These are phyloP conservation scores for Ceratocystis papillata DNA, from an alignment of 2,329 filamentous ascomycete species.

Conservation along the genomic window DNA sequence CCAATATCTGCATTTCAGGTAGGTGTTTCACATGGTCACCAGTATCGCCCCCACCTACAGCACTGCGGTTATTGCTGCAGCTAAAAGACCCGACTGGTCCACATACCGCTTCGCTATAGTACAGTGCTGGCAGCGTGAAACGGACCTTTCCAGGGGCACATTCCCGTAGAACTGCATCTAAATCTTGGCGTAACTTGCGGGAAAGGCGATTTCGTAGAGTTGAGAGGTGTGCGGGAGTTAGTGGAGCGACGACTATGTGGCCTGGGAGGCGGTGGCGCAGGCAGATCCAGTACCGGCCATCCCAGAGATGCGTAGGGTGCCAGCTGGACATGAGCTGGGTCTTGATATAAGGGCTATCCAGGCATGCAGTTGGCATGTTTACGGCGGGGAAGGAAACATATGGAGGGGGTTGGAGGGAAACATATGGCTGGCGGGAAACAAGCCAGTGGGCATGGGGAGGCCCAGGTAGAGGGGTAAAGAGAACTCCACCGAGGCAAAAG, in stretches of 20 bases:
- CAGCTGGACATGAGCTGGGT: constrained; percentile 25
- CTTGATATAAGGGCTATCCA: neutral
- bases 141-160: constrained; percentile 46
- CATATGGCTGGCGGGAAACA: constrained; percentile 39
- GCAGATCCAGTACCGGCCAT: constrained; percentile 53
- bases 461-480: constrained; percentile 31
- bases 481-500: constrained; percentile 35
- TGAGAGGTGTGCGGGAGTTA: constrained; percentile 37
- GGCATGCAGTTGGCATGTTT: neutral
- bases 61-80: neutral
- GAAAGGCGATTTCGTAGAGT: constrained; percentile 39
- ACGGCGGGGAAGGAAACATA: too few species aligned
- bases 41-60: neutral
- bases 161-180: constrained; percentile 38
- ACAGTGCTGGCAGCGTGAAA: constrained; percentile 46
- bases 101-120: constrained; percentile 29
- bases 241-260: constrained; percentile 38
- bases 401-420: constrained; percentile 31
- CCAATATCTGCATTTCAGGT: constrained; percentile 36
- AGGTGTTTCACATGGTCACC: neutral
- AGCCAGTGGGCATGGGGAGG: constrained; percentile 39
- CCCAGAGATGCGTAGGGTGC: constrained; percentile 39
- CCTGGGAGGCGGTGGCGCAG: constrained; percentile 37
- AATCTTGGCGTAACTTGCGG: constrained; percentile 28
- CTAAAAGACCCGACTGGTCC: constrained; percentile 15